A percentile compares a stretch with the other conserved stretches of the same genome.
These are phyloP conservation scores for Pseudoscleropodium purum DNA, from an alignment of 225 moss, liverwort and hornwort genomes.

Conservation along the genomic window DNA sequence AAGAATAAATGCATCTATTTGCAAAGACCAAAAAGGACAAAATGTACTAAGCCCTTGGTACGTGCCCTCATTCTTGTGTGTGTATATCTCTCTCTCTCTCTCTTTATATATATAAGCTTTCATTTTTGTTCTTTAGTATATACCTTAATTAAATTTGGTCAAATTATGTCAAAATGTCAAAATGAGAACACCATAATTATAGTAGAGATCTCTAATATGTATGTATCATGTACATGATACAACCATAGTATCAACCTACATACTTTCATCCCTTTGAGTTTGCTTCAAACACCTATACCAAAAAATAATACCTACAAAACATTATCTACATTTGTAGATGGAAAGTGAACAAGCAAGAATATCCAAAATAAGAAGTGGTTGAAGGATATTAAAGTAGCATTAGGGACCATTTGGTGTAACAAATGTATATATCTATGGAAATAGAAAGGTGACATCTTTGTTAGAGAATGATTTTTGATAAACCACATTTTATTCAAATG, in stretches of 20 bases:
- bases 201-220: fast-evolving
- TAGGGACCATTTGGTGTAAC: not conserved
- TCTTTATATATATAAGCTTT: not conserved
- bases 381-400: not conserved
- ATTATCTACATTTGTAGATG: fast-evolving
- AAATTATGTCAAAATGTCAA: not conserved
- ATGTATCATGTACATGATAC: fast-evolving
- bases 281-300: not conserved
- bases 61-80: not conserved
- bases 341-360: not conserved
- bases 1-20: not conserved
- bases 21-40: not conserved
- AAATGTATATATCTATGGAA: not conserved
- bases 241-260: fast-evolving
- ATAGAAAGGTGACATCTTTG: not conserved
- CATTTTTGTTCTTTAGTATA: not conserved
- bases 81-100: too few relatives aligned
- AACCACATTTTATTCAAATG: not conserved
- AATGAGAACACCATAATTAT: not conserved
- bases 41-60: not conserved
- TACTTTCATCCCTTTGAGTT: not conserved
- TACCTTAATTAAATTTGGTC: fast-evolving
- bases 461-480: not conserved
- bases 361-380: not conserved
- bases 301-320: too few relatives aligned